Conservation (phyloP, 345 rosid species). For the Syzygium grande region DNA sequence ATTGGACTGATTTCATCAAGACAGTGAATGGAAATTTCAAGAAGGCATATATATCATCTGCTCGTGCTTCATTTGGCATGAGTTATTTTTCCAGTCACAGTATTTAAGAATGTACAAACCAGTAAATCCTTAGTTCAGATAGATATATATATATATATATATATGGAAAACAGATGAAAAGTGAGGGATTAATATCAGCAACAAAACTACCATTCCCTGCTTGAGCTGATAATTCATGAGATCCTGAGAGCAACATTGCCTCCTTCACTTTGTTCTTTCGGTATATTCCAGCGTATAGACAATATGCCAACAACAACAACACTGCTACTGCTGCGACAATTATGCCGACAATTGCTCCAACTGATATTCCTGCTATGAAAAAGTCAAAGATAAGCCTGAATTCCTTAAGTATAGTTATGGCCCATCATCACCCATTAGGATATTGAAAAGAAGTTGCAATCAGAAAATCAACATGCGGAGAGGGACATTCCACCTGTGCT, state of each 20-base stretch:
- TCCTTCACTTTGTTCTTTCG: slow-evolving; percentile 41
- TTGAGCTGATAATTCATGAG: slow-evolving; percentile 27
- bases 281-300: slow-evolving; percentile 30
- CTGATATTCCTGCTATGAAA: slow-evolving; percentile 45
- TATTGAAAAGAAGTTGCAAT: background rate
- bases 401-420: background rate
- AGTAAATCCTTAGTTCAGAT: background rate
- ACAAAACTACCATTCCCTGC: slow-evolving; percentile 23
- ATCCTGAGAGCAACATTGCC: slow-evolving; percentile 21
- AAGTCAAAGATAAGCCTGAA: background rate
- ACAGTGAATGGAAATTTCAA: background rate
- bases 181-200: background rate
- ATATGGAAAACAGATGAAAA: background rate
- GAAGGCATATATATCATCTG: background rate
- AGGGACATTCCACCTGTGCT: slow-evolving; percentile 51
- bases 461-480: slow-evolving; percentile 9
- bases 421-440: slow-evolving; percentile 3
- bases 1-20: background rate
- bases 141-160: too few relatives aligned
- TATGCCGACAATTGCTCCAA: slow-evolving; percentile 66
- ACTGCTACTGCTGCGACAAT: slow-evolving; percentile 33
- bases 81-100: background rate
- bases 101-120: background rate
- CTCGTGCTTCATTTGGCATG: background rate
- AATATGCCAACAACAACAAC: slow-evolving; percentile 28